Base-by-base conservation (phyloP, 805 yeast genomes). In the Myxozyma melibiosi region DNA sequence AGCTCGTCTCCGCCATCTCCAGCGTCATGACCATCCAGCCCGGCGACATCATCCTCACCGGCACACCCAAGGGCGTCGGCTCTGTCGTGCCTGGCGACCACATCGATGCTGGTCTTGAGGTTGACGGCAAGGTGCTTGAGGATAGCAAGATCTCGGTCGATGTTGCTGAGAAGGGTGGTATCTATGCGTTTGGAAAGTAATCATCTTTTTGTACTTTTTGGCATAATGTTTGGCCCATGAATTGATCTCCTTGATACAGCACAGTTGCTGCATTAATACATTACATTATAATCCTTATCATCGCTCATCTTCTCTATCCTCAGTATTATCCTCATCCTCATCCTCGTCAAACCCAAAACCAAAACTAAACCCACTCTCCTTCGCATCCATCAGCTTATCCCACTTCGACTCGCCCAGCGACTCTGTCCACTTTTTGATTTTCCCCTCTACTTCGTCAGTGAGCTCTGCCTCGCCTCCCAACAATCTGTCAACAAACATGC, bases 61-160 rank as follows among this genome's bases (percentile, higher is more conserved):
- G 99, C 16, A 94, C 99, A 1, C 99, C 99, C 44, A 89, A 90
- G 71, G 99, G 99, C 16, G 99, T 94, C n/a, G 97, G 98, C 7
- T 75, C 80, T 25, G 74, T 91, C 33, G 71, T 71, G 4, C 88
- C 96, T 0, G 98, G 97, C 8, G 98, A 94, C 69, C 68, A 71
- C 25, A 76, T 94, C 27, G 77, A 78, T 44, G 96, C 95, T 5
- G 79, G 81, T 62, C 72, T 90, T 61, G 73, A 71, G 28, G 80
- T 78, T 31, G 80, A 80, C 33, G 92, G 84, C 9, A 68, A 80
- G 55, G 76, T 77, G 8, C 69, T 92, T 27, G 81, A 78, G 31
- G 82, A 78, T 35, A 73, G 76, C 53, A 61, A 66, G 5, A 73
- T 86, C 52, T 77, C 78, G 16, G 72, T 84, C 30, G 77, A 74